Evolutionary conservation across 495 filamentous ascomycete species (phyloP).

Genomic region (Geoglossum glabrum): DNA sequence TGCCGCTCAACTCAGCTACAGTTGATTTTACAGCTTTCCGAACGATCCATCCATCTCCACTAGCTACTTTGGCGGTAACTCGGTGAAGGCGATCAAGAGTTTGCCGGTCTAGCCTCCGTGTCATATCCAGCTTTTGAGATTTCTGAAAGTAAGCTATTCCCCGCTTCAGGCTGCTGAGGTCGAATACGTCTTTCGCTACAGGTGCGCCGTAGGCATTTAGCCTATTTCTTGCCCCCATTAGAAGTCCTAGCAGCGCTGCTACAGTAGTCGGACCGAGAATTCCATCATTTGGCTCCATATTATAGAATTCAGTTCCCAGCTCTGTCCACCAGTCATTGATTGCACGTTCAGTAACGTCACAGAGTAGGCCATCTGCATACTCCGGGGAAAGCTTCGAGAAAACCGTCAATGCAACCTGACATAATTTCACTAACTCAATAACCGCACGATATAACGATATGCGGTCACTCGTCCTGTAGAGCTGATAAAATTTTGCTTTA

Average conservation of each 20-base stretch:
- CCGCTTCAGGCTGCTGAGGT: conserved; percentile 57
- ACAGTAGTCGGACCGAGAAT: conserved; percentile 85
- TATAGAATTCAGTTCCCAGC: conserved; percentile 76
- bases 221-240: conserved; percentile 77
- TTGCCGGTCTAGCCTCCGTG: conserved; percentile 58
- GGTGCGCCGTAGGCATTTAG: conserved; percentile 64
- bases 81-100: conserved; percentile 66
- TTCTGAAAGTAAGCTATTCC: conserved; percentile 83
- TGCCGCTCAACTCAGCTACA: conserved; percentile 84
- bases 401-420: conserved; percentile 69
- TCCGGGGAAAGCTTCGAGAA: conserved; percentile 77
- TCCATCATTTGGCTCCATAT: conserved; percentile 77
- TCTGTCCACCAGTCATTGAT: conserved; percentile 95
- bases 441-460: conserved; percentile 59
- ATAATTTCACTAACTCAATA: conserved; percentile 76
- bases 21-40: conserved; percentile 88
- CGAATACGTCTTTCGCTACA: conserved; percentile 81
- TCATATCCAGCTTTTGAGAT: conserved; percentile 55
- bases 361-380: conserved; percentile 82
- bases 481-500: conserved; percentile 74
- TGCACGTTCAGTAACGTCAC: conserved; percentile 77
- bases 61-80: conserved; percentile 72
- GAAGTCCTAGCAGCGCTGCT: conserved; percentile 64
- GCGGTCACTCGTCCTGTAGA: conserved; percentile 71
- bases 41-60: conserved; percentile 58